Evolutionary conservation across 192 early-diverging fungal species (phyloP), one percentile per base, ranked within the genome.

Genomic region (Backusella sp.): DNA sequence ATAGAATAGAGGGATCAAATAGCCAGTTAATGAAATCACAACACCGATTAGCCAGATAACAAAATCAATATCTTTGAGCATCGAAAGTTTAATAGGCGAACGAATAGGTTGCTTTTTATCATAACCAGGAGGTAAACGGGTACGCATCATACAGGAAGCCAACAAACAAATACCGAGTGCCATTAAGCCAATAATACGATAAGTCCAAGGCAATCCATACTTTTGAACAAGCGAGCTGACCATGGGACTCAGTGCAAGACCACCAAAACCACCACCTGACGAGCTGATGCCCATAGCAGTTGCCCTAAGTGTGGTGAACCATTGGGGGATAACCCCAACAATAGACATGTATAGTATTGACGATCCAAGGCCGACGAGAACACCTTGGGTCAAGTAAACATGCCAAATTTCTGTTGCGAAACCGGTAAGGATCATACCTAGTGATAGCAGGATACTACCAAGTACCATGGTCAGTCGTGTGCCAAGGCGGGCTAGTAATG

Each of bases 191-290:
- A 95, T 77, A 28, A 88, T 87, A 19, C 78, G 74, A 23, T 76
- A 80, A 1, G 74, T 41, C 90, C 91, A 91, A 12, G 77, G 70
- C 21, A 86, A 77, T 3, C 90, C 92, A 23, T 90, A 59, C n/a
- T 70, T 72, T 52, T 83, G 80, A 9, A 95, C 80, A n/a, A 94
- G 39, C 28, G 26, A 30, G 11, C 36, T 49, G 59, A 66, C 53
- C 76, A 77, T 70, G 2, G 76, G 76, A 69, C 68, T 71, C 9
- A 77, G 37, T 28, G 69, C 68, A 6, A 77, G 79, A 7, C 92
- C 93, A 56, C 94, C 94, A 72, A 92, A 74, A 14, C 94, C 94
- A 23, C 86, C 82, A 3, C 94, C 94, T 59, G 91, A 69, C n/a
- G 82, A 83, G 17, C 84, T 80, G 44, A 86, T 82, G 7, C 89